Evolutionary conservation across 495 filamentous ascomycete species (phyloP), one percentile per base, ranked within the genome.

Genomic region (Aspergillus wentii): DNA sequence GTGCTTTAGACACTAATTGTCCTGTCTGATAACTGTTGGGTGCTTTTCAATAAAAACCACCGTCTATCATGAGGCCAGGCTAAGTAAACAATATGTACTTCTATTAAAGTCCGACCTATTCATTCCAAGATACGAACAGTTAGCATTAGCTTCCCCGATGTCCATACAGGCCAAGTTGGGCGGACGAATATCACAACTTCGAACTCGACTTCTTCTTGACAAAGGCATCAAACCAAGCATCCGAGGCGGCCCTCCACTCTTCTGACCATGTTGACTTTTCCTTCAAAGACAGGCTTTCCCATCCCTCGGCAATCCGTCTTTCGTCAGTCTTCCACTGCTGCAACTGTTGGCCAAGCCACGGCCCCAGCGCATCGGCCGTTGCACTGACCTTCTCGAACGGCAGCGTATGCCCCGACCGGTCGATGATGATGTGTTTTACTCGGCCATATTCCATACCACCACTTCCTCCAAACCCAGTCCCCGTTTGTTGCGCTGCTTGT

Each of bases 251-350:
- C 22, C 68, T 40, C 52, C 64, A 78, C 22, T 74, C 59, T 16
- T 61, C 54, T 20, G 54, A 60, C 18, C 83, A 33, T 10, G 59
- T 74, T 33, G 58, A 52, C 57, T 74, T 80, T 42, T 76, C 64
- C 20, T 30, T 32, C 30, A 57, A 43, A 8, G 51, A 52, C 30
- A 45, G 44, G 35, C 49, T 51, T 28, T 59, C 60, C 48, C 68
- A 69, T 54, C 71, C 76, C 20, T 59, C 50, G 30, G 63, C 51
- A 35, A 76, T 79, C 41, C 61, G 59, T 33, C 58, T 61, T 51
- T 79, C 72, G 44, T 80, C 66, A 15, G 59, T 58, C 39, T 68
- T 54, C 77, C 79, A 85, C 30, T 57, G 52, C 22, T 54, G 44
- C 43, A 83, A 41, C 45, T 83, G 75, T 33, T 43, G 45, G 0